Conservation (phyloP, 352 stramenopile species). For the Salisapilia sapeloensis region DNA sequence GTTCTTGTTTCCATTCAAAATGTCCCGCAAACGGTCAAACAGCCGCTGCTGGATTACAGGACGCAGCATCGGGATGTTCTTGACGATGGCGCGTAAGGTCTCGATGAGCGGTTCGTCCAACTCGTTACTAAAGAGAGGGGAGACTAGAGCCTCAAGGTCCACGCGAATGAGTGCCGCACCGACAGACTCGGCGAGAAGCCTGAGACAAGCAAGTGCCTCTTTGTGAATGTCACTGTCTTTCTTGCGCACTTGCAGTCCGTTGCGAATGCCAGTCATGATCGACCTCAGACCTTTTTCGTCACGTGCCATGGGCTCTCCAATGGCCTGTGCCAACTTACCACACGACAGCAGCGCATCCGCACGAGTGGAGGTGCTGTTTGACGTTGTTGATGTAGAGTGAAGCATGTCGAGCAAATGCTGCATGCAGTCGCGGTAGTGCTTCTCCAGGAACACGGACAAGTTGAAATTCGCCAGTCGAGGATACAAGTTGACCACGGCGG, state of each 20-base stretch:
- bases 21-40: constrained; percentile 65
- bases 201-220: constrained; percentile 63
- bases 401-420: constrained; percentile 70
- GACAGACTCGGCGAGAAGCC: constrained; percentile 67
- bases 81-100: constrained; percentile 69
- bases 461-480: constrained; percentile 80
- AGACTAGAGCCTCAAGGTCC: constrained; percentile 67
- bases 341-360: constrained; percentile 70
- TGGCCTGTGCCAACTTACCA: constrained; percentile 68
- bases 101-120: constrained; percentile 66
- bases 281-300: constrained; percentile 63
- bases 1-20: constrained; percentile 43
- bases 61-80: constrained; percentile 64
- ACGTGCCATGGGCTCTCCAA: constrained; percentile 50
- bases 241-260: constrained; percentile 66
- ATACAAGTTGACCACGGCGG: constrained; percentile 75
- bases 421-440: constrained; percentile 71
- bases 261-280: constrained; percentile 79
- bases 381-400: constrained; percentile 56
- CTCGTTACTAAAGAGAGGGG: constrained; percentile 69
- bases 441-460: constrained; percentile 70
- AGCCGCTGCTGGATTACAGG: constrained; percentile 67
- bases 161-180: constrained; percentile 55
- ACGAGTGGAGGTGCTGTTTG: constrained; percentile 17
- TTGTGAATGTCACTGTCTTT: constrained; percentile 74